Percentiles rank a stretch among this genome's conserved stretches.
These are phyloP conservation scores for Wickerhamiella azyma DNA, from an alignment of 805 yeast species.

Conservation along the genomic window DNA sequence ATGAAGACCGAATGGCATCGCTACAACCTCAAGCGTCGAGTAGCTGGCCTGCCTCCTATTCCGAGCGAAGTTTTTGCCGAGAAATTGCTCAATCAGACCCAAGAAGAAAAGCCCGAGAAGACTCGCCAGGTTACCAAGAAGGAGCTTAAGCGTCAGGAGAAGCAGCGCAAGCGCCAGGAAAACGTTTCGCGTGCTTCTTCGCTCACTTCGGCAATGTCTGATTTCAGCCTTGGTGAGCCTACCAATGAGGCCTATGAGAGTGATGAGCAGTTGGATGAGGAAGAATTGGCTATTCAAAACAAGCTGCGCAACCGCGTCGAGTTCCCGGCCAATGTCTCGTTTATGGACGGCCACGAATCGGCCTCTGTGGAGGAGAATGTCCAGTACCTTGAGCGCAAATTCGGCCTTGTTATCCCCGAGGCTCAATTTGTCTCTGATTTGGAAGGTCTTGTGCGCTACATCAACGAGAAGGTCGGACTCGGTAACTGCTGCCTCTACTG, in stretches of 20 bases:
- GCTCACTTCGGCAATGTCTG: conserved; percentile 9
- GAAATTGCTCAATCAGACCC: conserved; percentile 37
- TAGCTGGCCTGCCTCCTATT: conserved; percentile 67
- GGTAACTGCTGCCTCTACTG: conserved; percentile 81
- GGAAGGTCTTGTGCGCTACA: conserved; percentile 56
- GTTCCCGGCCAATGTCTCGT: conserved; percentile 27
- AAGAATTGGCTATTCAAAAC: conserved; percentile 19
- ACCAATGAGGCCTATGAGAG: conserved; percentile 12
- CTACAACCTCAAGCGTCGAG: conserved; percentile 85
- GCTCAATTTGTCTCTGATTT: conserved; percentile 50
- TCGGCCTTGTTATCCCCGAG: conserved; percentile 86
- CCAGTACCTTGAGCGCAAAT: conserved; percentile 62
- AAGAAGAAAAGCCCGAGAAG: conserved; percentile 12
- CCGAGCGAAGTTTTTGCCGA: conserved; percentile 56
- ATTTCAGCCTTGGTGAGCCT: conserved; percentile 12
- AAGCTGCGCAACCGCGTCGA: conserved; percentile 17
- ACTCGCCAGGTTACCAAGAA: conserved; percentile 27
- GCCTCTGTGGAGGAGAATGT: conserved; percentile 44
- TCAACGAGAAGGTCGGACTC: conserved; percentile 67
- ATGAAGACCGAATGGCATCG: conserved; percentile 99
- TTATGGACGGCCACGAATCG: conserved; percentile 36
- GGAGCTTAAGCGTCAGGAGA: conserved; percentile 25
- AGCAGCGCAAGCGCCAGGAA: conserved; percentile 12
- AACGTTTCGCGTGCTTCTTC: conserved; percentile 2
- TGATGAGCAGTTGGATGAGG: conserved; percentile 8